Conservation (phyloP, 208 protist species). For the Trypanosomatidae sp. region DNA sequence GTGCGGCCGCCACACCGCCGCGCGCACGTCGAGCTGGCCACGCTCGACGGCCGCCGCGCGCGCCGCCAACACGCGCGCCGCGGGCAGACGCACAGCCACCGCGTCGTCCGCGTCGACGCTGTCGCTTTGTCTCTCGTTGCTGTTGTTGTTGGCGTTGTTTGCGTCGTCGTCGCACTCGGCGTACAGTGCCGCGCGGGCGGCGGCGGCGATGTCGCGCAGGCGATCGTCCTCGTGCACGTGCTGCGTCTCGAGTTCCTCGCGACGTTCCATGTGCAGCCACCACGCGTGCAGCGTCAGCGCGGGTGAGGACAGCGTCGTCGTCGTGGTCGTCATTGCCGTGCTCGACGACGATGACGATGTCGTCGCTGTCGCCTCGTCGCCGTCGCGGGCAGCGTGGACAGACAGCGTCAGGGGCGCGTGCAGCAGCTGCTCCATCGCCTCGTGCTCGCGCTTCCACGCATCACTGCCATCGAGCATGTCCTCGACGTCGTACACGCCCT, state of each 20-base stretch:
- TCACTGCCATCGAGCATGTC: constrained; percentile 41
- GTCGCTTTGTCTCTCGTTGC: no score
- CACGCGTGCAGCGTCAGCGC: constrained; percentile 51
- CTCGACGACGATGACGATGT: no score
- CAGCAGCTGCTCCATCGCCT: constrained; percentile 26
- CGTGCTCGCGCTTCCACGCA: constrained; percentile 65
- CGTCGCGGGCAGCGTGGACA: no score
- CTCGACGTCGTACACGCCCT: constrained; percentile 61
- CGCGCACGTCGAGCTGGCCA: constrained; percentile 39
- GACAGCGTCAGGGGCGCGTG: no score
- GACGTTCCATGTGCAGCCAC: constrained; percentile 61
- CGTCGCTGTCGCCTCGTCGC: no score
- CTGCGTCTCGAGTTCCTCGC: constrained; percentile 62
- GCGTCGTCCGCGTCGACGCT: constrained; percentile 5
- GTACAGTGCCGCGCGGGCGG: constrained; percentile 36
- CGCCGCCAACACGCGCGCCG: constrained; percentile 24
- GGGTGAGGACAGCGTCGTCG: no score
- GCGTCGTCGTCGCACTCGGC: constrained; percentile 10
- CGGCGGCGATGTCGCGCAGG: constrained; percentile 30
- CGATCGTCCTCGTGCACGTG: constrained; percentile 50
- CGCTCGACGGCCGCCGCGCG: constrained; percentile 33
- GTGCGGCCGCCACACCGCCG: constrained; percentile 37
- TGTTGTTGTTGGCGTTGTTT: no score
- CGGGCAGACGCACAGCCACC: no score
- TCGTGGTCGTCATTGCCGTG: no score